Percentiles rank a stretch among this genome's conserved stretches.
These are phyloP conservation scores for Penicillium hordei DNA, from an alignment of 2,329 filamentous ascomycete genomes.

Conservation along the genomic window DNA sequence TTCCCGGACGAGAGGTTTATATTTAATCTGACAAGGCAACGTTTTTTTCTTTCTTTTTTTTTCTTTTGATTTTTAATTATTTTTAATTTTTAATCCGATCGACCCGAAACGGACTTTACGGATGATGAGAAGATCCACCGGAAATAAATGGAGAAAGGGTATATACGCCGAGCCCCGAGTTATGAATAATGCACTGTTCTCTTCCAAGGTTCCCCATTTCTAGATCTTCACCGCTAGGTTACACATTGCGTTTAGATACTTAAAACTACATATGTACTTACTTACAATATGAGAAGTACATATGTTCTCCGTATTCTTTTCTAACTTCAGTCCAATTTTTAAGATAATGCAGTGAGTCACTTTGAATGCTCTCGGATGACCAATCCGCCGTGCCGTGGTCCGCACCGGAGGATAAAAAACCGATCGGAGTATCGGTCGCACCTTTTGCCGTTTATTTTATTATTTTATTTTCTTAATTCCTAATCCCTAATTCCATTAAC, in stretches of 20 bases:
- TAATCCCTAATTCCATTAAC: conserved; percentile 2
- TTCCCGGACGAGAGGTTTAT: conserved; percentile 4
- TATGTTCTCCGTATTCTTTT: background rate
- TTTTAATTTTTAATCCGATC: conserved; percentile 4
- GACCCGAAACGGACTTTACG: conserved; percentile 10
- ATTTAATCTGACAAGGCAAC: conserved; percentile 5
- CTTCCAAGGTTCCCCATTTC: background rate
- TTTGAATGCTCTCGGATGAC: conserved; percentile 1
- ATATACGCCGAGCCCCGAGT: background rate
- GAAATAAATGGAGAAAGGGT: conserved; percentile 7
- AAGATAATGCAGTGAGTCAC: conserved; percentile 1
- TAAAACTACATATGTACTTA: background rate
- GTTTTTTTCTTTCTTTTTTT: background rate
- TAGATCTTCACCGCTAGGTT: conserved; percentile 5
- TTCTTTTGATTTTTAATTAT: background rate
- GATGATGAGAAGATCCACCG: conserved; percentile 6
- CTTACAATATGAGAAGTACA: background rate
- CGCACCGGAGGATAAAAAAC: conserved; percentile 1
- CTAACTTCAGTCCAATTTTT: background rate
- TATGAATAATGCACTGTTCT: conserved; percentile 2
- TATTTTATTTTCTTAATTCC: background rate
- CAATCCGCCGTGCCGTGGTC: conserved; percentile 10
- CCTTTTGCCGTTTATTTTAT: background rate
- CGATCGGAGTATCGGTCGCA: conserved; percentile 5
- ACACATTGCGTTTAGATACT: background rate